phyloP scores from a whole-genome alignment of 495 filamentous ascomycete species.

The Penicillium simplicissimum region DNA sequence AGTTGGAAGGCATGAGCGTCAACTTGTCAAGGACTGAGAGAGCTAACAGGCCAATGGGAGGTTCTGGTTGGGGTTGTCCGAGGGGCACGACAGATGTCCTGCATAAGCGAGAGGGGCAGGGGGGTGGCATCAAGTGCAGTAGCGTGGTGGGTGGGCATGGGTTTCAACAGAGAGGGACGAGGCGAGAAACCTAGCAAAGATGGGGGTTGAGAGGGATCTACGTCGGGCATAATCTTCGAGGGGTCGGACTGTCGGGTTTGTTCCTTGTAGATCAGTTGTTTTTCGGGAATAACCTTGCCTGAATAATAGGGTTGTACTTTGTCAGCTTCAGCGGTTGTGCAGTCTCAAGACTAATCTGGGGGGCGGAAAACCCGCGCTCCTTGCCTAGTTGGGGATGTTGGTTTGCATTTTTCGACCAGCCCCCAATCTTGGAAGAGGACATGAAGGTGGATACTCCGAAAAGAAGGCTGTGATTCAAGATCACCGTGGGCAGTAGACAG shows the following conservation, averaged over 20 bases:
- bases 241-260: background rate
- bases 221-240: background rate
- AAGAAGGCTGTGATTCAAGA: background rate
- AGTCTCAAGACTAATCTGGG: background rate
- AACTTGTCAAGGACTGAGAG: background rate
- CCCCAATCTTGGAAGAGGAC: background rate
- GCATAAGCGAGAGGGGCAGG: conserved; percentile 9
- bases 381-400: background rate
- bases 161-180: background rate
- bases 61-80: background rate
- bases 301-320: background rate
- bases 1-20: background rate
- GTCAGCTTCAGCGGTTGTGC: background rate
- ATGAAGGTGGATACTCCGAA: background rate
- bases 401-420: background rate
- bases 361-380: background rate
- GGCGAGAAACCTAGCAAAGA: background rate
- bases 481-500: background rate
- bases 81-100: conserved; percentile 15
- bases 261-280: background rate
- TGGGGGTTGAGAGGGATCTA: background rate
- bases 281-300: background rate
- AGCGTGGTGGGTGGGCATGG: background rate
- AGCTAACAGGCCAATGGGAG: background rate
- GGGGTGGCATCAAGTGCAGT: background rate